These are phyloP conservation scores for Umbelopsis ramanniana DNA, from an alignment of 192 early-diverging fungal genomes.

Conservation along the genomic window DNA sequence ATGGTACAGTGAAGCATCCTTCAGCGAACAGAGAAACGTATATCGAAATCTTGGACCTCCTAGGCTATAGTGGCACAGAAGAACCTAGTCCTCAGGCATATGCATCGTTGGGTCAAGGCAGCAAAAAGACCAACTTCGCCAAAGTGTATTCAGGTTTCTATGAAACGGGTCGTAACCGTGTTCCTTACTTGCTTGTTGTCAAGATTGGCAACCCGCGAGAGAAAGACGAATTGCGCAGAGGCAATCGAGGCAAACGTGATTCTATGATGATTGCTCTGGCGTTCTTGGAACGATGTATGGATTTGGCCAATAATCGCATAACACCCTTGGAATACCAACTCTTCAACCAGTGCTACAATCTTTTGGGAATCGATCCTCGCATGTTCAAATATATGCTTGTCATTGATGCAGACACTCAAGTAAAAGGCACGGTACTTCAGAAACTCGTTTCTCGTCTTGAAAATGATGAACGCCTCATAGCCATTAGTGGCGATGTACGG, in stretches of 20 bases:
- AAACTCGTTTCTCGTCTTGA: conserved; percentile 59
- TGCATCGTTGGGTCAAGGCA: conserved; percentile 50
- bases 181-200: conserved; percentile 67
- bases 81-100: conserved; percentile 55
- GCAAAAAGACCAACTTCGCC: conserved; percentile 66
- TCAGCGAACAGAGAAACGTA: conserved; percentile 65
- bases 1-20: conserved; percentile 65
- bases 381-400: conserved; percentile 68
- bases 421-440: conserved; percentile 57
- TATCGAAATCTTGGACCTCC: conserved; percentile 63
- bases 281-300: conserved; percentile 78
- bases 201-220: conserved; percentile 65
- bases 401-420: conserved; percentile 71
- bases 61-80: conserved; percentile 64
- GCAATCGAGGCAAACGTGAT: conserved; percentile 87
- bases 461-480: conserved; percentile 60
- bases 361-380: conserved; percentile 66
- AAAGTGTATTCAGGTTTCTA: conserved; percentile 75
- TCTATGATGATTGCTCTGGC: conserved; percentile 86
- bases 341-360: conserved; percentile 66
- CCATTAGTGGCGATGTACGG: conserved; percentile 69
- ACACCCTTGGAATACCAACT: conserved; percentile 72
- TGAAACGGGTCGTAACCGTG: conserved; percentile 50
- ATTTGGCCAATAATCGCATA: conserved; percentile 60
- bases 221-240: conserved; percentile 34